phyloP scores from a whole-genome alignment of 306 rosid species.

The Styphnolobium japonicum region DNA sequence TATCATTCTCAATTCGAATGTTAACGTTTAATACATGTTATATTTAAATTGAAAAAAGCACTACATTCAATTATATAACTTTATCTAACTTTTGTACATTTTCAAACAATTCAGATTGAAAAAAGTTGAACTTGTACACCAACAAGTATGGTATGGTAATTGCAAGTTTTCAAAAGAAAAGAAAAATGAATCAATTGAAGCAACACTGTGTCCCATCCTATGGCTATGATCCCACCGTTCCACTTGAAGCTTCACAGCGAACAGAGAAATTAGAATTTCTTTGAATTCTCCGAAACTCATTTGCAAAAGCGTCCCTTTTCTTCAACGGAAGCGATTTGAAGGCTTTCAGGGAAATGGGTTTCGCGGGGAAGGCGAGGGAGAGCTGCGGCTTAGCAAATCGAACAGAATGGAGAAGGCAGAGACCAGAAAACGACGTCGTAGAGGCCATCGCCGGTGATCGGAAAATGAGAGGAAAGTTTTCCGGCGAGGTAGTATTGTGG shows the following conservation, averaged over 20 bases:
- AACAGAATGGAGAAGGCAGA: constrained; percentile 38
- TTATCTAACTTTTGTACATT: no score
- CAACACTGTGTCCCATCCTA: not conserved
- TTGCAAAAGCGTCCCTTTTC: constrained; percentile 36
- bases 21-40: no score
- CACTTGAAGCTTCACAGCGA: constrained; percentile 62
- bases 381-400: constrained; percentile 37
- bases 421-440: constrained; percentile 44
- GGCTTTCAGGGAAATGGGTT: constrained; percentile 35
- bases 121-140: not conserved
- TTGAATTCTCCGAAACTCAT: constrained; percentile 33
- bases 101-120: not conserved
- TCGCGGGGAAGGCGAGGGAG: constrained; percentile 29
- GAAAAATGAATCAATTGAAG: not conserved
- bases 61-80: no score
- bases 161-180: not conserved
- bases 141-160: not conserved
- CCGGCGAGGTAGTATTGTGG: not conserved
- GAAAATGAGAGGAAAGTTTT: not conserved
- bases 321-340: constrained; percentile 34
- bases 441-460: constrained; percentile 49
- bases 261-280: constrained; percentile 44
- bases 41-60: no score
- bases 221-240: constrained; percentile 64
- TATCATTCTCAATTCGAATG: no score